Conservation (phyloP, 1,284 basidiomycete genomes). For the Ganoderma boninense region DNA sequence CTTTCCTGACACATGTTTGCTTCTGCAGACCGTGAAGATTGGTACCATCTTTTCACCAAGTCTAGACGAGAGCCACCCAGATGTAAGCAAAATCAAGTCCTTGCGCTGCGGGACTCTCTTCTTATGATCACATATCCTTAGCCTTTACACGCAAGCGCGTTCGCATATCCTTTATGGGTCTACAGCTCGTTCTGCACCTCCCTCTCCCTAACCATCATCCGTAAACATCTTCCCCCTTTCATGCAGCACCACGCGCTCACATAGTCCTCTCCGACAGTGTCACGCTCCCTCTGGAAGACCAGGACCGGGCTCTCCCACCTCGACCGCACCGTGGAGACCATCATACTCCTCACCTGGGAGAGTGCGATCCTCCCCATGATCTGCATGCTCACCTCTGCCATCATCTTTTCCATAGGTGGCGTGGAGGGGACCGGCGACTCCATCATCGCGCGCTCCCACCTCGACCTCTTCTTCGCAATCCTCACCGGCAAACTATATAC, state of each 20-base stretch:
- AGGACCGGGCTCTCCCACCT: conserved; percentile 52
- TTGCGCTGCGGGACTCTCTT: neutral
- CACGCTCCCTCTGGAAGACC: conserved; percentile 50
- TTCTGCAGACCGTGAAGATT: conserved; percentile 35
- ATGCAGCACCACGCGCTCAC: conserved; percentile 8
- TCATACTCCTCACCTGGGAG: conserved; percentile 58
- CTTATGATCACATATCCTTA: conserved; percentile 22
- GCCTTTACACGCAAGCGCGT: conserved; percentile 45
- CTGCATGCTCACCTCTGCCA: conserved; percentile 52
- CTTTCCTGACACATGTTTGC: neutral
- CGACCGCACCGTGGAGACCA: conserved; percentile 51
- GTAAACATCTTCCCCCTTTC: conserved; percentile 44
- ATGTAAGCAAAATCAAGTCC: conserved; percentile 32
- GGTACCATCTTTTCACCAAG: conserved; percentile 27
- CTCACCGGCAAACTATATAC: conserved; percentile 60
- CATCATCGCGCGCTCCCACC: conserved; percentile 40
- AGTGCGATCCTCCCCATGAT: conserved; percentile 55
- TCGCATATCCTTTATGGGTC: conserved; percentile 38
- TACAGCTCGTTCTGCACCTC: conserved; percentile 48
- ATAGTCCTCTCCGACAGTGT: conserved; percentile 38
- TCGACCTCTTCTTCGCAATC: conserved; percentile 57
- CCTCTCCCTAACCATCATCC: conserved; percentile 48
- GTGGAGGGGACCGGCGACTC: conserved; percentile 34
- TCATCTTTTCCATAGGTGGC: conserved; percentile 49
- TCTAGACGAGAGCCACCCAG: conserved; percentile 26